Base-by-base conservation (phyloP, 139 green algal species). In the Diplosphaera chodatii region DNA sequence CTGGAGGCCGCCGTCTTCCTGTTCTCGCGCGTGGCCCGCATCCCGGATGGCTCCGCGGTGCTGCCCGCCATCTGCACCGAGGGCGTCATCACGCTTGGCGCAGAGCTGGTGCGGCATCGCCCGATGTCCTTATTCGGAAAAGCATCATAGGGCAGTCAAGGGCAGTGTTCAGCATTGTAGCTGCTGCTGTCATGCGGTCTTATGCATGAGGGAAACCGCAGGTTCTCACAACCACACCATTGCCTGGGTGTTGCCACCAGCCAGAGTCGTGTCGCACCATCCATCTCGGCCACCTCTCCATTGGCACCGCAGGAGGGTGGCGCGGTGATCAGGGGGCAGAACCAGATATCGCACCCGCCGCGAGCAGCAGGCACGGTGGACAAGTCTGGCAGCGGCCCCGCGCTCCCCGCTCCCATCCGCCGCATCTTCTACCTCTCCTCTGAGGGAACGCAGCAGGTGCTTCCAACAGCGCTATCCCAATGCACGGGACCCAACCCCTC, bases 1-100 rank as follows among this genome's bases (percentile, higher is more conserved):
- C 80, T 99, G 73, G 95, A 99, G 69, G 92, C 93, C 2, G 95
- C 95, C 37, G 95, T 99, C 63, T 99, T 99, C 82, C 82, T 98
- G 31, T 99, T 97, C 74, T 89, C 77, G 4, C 78, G 88, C 1
- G 92, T 97, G 31, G 84, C 80, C 1, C 78, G 85, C 71, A 89
- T 94, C 32, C 90, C 90, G 13, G 72, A 82, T 41, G 85, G 84
- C 40, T 85, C 78, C 23, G 66, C 84, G 1, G 93, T 98, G 55
- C 80, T 98, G 71, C 95, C 95, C 2, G 89, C 85, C 69, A 94
- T 99, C 63, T 86, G 84, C 69, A 98, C 93, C 8, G 95, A 97
- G 81, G 91, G 96, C 73, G 85, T 90, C 68, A 91, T 99, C 68
- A 96, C 85, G 15, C 85, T 99, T 55, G 95, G 91, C 23, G 95